Percentiles rank a stretch among this genome's conserved stretches.
phyloP scores from a whole-genome alignment of 2,329 filamentous ascomycete species.

The Colletotrichum sansevieriae region DNA sequence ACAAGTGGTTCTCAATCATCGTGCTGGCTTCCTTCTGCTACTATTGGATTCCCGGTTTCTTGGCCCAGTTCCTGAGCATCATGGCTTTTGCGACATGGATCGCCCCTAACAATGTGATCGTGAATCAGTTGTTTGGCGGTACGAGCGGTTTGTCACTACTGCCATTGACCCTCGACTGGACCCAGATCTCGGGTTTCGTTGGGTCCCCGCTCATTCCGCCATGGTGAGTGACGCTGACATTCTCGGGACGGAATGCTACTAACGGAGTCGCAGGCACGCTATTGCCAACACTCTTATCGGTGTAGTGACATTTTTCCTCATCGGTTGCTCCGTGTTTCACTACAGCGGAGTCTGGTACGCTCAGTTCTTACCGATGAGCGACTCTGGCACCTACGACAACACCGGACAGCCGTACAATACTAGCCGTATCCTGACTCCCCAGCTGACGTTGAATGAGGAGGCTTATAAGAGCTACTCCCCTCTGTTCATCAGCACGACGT shows the following conservation, averaged over 20 bases:
- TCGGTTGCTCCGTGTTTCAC: slow-evolving; percentile 71
- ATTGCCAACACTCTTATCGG: slow-evolving; percentile 81
- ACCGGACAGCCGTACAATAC: slow-evolving; percentile 75
- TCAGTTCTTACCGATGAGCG: slow-evolving; percentile 76
- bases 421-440: slow-evolving; percentile 69
- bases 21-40: slow-evolving; percentile 71
- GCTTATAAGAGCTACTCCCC: slow-evolving; percentile 78
- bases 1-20: slow-evolving; percentile 72
- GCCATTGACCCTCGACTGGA: slow-evolving; percentile 84
- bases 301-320: slow-evolving; percentile 73
- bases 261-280: slow-evolving; percentile 66
- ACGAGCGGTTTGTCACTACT: slow-evolving; percentile 75
- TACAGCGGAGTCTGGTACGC: slow-evolving; percentile 76
- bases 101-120: slow-evolving; percentile 73
- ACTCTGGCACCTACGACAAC: slow-evolving; percentile 79
- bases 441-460: slow-evolving; percentile 72
- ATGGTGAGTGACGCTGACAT: slow-evolving; percentile 61
- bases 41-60: slow-evolving; percentile 77
- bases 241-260: background rate
- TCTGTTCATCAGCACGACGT: slow-evolving; percentile 78
- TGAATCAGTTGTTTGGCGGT: slow-evolving; percentile 82
- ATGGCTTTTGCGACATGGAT: slow-evolving; percentile 82
- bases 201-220: slow-evolving; percentile 78
- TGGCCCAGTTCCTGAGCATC: slow-evolving; percentile 77
- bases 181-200: slow-evolving; percentile 76